Evolutionary conservation across 2,329 filamentous ascomycete species (phyloP).

Genomic region (Fusarium musae): DNA sequence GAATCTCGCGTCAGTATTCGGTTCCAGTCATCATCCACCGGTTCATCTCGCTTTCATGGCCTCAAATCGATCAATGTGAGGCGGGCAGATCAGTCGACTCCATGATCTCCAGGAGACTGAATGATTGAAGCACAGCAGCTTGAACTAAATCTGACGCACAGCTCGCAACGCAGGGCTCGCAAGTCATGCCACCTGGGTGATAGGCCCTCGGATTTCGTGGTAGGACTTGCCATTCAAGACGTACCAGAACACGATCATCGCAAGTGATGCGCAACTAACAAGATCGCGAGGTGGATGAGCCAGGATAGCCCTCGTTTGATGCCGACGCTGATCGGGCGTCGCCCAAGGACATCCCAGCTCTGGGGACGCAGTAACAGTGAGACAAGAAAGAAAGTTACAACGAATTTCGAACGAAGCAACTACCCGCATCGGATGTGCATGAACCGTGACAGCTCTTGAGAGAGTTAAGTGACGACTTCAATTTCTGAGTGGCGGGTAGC

Average conservation of each 20-base stretch:
- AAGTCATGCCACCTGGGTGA: constrained; percentile 43
- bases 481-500: constrained; percentile 20
- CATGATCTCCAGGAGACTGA: constrained; percentile 18
- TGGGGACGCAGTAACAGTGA: constrained; percentile 25
- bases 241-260: constrained; percentile 18
- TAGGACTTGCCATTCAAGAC: background rate
- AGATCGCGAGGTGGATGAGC: constrained; percentile 24
- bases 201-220: background rate
- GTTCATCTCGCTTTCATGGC: constrained; percentile 28
- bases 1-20: constrained; percentile 33
- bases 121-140: constrained; percentile 32
- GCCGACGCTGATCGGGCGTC: constrained; percentile 30
- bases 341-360: constrained; percentile 20
- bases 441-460: constrained; percentile 31
- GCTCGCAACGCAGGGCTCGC: constrained; percentile 43
- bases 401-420: constrained; percentile 26
- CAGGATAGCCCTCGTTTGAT: constrained; percentile 14
- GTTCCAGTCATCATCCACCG: constrained; percentile 18
- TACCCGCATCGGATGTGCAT: constrained; percentile 36
- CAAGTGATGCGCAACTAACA: constrained; percentile 16
- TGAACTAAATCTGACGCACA: constrained; percentile 35
- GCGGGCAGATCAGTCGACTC: constrained; percentile 24
- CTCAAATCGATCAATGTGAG: constrained; percentile 35
- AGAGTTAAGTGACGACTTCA: constrained; percentile 24
- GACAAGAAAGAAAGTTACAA: constrained; percentile 14